Base-by-base conservation (phyloP, 208 protist species). In the Leptomonas pyrrhocoris region DNA sequence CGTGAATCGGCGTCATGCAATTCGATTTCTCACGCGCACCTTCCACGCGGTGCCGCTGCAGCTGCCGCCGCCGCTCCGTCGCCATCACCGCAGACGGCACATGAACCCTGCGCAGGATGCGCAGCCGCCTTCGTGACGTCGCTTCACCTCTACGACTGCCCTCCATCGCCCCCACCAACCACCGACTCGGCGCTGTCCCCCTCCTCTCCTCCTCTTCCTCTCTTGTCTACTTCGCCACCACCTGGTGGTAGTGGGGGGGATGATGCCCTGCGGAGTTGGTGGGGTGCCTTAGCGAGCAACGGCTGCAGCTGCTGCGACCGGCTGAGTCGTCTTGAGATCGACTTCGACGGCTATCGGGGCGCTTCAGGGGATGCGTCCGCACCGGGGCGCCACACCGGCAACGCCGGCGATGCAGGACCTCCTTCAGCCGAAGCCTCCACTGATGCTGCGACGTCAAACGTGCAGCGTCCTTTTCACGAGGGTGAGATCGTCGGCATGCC, bases 61-160 rank as follows among this genome's bases (percentile, higher is more conserved):
- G 5, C 30, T 57, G 51, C 18, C 28, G 30, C 2, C 51, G 15
- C 55, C 12, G 21, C 9, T 34, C 13, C 51, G 2, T 30, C n/a
- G n/a, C n/a, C n/a, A n/a, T n/a, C n/a, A n/a, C n/a, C n/a, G n/a
- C n/a, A n/a, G n/a, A n/a, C n/a, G n/a, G n/a, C n/a, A n/a, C n/a
- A n/a, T n/a, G n/a, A n/a, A n/a, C n/a, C n/a, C n/a, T n/a, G n/a
- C n/a, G n/a, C n/a, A n/a, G n/a, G n/a, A n/a, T n/a, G n/a, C n/a
- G n/a, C n/a, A n/a, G n/a, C n/a, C n/a, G 6, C 42, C 0, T 70
- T 70, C 49, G 30, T 70, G 38, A 45, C 65, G 0, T 25, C 51
- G 7, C 27, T 70, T n/a, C 65, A 70, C 31, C 49, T 62, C 34
- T 34, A 62, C 54, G 54, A 70, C n/a, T 70, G 65, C 21, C 21